A percentile compares a stretch with the other conserved stretches of the same genome.
These are phyloP conservation scores for Hortaea werneckii DNA, from an alignment of 2,329 filamentous ascomycete species.

Conservation along the genomic window DNA sequence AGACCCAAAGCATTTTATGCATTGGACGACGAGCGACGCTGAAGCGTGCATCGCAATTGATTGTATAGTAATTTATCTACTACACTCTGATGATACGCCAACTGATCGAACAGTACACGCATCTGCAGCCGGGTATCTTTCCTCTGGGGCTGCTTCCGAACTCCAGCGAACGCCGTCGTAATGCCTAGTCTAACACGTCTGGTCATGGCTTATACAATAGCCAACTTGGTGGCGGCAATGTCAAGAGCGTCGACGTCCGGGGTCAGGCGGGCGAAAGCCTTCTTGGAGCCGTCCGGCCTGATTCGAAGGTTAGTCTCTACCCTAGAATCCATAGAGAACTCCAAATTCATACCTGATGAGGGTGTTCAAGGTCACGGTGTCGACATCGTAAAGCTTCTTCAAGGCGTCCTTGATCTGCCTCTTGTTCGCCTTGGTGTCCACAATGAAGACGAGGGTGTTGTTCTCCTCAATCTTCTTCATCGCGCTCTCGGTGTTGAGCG, in stretches of 20 bases:
- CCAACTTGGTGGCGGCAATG: constrained; percentile 98
- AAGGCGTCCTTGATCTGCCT: constrained; percentile 95
- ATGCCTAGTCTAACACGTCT: background rate
- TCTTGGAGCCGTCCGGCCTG: constrained; percentile 94
- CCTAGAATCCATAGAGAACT: no score
- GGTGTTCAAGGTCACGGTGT: constrained; percentile 98
- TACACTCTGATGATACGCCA: background rate
- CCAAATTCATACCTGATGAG: constrained; percentile 68
- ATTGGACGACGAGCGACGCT: background rate
- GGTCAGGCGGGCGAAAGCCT: constrained; percentile 93
- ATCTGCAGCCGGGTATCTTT: background rate
- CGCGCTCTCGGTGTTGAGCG: constrained; percentile 97
- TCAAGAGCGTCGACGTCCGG: constrained; percentile 96
- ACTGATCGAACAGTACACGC: background rate
- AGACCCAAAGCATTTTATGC: background rate
- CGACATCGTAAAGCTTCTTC: constrained; percentile 99
- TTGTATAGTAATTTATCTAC: constrained; percentile 7
- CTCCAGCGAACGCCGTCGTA: background rate
- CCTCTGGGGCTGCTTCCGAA: background rate
- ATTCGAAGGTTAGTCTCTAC: no score
- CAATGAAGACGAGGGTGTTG: constrained; percentile 67
- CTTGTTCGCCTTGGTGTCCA: constrained; percentile 80
- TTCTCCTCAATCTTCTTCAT: constrained; percentile 99
- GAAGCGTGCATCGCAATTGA: constrained; percentile 1
- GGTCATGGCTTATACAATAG: constrained; percentile 66